Base-by-base conservation (phyloP, 2,329 filamentous ascomycete species). In the Alternaria angustiovoidea region DNA sequence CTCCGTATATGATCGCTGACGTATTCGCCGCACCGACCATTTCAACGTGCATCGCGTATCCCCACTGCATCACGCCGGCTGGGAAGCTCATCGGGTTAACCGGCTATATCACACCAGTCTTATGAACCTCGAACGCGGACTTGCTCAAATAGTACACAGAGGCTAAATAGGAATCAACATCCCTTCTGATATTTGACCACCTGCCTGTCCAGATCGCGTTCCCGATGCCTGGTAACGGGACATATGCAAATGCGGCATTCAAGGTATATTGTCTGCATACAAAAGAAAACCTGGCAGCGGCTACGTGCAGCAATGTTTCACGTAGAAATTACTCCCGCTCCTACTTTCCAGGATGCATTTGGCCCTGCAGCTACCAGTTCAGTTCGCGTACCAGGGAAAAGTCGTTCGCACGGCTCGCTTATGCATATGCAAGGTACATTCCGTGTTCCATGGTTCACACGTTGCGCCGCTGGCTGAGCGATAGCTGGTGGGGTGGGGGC, bases 371-470 rank as follows among this genome's bases (percentile, higher is more conserved):
- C 49, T 38, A 30, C 22, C 32, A 24, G 18, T n/a, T 8, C 28
- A 30, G 4, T 36, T 49, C 46, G 32, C 14, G 46, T 49, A 49
- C 20, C 24, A 39, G 9, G 16, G 16, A 41, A 22, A 38, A 38
- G 20, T 14, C 2, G 30, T 38, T 49, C 46, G 32, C 30, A 51
- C 47, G 41, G 42, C 41, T 59, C 54, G 59, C 55, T 62, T 55
- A 62, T 62, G 59, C 59, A 58, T 55, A 62, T 62, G 59, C 59
- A 58, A 59, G 59, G 59, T 48, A 51, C 56, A n/a, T 38, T 30
- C 22, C 30, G 43, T 34, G 43, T 55, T 7, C 49, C 36, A 22
- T 41, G 36, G 49, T 41, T 51, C 41, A 51, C 43, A 36, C 18
- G 55, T 54, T 43, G 42, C 12, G 43, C 8, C 16, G 28, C 28